These are phyloP conservation scores for Cystoderma amianthinum DNA, from an alignment of 768 basidiomycete species.

Conservation along the genomic window DNA sequence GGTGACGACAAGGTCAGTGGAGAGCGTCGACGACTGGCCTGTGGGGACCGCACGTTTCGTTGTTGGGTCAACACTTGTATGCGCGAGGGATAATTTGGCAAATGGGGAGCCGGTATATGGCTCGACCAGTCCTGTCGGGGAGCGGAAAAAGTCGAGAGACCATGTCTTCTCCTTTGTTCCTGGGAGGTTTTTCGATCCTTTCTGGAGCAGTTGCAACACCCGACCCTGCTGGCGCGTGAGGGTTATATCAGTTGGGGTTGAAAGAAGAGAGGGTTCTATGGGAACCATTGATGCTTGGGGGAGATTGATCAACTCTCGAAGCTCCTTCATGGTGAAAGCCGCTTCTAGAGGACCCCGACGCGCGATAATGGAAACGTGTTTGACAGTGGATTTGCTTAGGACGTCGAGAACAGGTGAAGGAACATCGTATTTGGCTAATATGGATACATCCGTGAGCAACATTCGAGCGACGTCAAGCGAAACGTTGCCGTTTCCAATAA, in stretches of 20 bases:
- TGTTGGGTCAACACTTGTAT: slow-evolving; percentile 49
- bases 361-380: slow-evolving; percentile 77
- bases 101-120: slow-evolving; percentile 13
- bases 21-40: slow-evolving; percentile 38
- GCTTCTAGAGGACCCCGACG: slow-evolving; percentile 86
- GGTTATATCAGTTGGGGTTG: slow-evolving; percentile 16
- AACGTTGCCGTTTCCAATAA: slow-evolving; percentile 95
- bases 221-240: slow-evolving; percentile 62
- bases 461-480: slow-evolving; percentile 90
- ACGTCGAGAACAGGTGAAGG: slow-evolving; percentile 68
- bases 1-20: slow-evolving; percentile 78
- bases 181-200: slow-evolving; percentile 47
- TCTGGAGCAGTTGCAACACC: slow-evolving; percentile 55
- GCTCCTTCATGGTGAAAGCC: slow-evolving; percentile 88
- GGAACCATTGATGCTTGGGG: slow-evolving; percentile 65
- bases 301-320: slow-evolving; percentile 74
- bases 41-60: slow-evolving; percentile 47
- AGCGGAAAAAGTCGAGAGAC: slow-evolving; percentile 77
- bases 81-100: slow-evolving; percentile 46
- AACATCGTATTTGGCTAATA: slow-evolving; percentile 69
- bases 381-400: slow-evolving; percentile 53
- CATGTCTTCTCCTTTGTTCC: slow-evolving; percentile 60
- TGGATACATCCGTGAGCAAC: slow-evolving; percentile 63
- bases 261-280: slow-evolving; percentile 39
- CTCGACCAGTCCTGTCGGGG: slow-evolving; percentile 45